phyloP scores from a whole-genome alignment of 768 basidiomycete species.

The Leucocoprinus sp. region DNA sequence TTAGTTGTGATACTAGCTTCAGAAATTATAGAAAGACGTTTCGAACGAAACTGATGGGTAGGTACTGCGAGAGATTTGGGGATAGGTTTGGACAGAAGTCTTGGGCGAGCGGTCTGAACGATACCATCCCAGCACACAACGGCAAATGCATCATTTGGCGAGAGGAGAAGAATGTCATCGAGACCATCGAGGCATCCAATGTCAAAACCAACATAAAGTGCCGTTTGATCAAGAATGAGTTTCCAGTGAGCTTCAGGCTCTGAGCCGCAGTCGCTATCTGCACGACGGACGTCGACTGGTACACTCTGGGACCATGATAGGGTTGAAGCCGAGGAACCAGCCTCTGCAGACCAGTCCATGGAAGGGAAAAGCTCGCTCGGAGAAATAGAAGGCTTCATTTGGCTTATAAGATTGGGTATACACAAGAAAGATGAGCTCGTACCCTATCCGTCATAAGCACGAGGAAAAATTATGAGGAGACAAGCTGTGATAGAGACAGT shows the following conservation, averaged over 20 bases:
- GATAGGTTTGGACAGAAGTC: background rate
- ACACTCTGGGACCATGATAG: slow-evolving; percentile 7
- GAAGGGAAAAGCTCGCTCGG: slow-evolving; percentile 4
- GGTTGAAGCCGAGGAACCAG: background rate
- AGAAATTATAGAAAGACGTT: background rate
- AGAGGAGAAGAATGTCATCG: slow-evolving; percentile 27
- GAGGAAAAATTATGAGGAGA: background rate
- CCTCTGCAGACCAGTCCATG: slow-evolving; percentile 9
- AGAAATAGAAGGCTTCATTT: background rate
- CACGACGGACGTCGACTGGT: slow-evolving; percentile 8
- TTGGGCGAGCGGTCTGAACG: background rate
- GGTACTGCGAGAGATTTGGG: background rate
- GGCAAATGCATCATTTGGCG: slow-evolving; percentile 28
- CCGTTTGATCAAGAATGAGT: slow-evolving; percentile 28
- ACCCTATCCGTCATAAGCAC: background rate
- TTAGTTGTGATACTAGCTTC: background rate
- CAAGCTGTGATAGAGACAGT: background rate
- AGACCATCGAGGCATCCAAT: slow-evolving; percentile 29
- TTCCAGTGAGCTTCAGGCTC: slow-evolving; percentile 6
- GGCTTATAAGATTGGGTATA: background rate
- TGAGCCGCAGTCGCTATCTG: slow-evolving; percentile 3
- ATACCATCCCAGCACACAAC: slow-evolving; percentile 29
- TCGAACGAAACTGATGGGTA: background rate
- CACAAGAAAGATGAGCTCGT: background rate
- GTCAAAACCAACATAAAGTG: slow-evolving; percentile 30